Evolutionary conservation across 1,284 basidiomycete species (phyloP), one percentile per base, ranked within the genome.

Genomic region (Veloboletus limbatus): DNA sequence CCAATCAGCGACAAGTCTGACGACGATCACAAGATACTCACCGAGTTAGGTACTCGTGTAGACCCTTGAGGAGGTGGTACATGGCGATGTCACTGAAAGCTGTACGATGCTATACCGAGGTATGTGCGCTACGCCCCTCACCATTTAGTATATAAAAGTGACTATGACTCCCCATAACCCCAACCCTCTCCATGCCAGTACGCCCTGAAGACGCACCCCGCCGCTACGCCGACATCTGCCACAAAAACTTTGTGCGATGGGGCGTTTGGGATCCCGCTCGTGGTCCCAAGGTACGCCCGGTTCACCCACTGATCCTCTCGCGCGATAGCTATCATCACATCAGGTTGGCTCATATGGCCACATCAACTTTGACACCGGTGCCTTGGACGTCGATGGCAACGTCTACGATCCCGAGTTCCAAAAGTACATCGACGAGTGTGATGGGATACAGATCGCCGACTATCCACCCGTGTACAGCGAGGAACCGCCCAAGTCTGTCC

Each of bases 21-120:
- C 11, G 28, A 34, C n/a, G 17, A 6, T 3, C 17, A 25, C n/a
- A 43, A 66, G 65, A 60, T 33, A 74, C 75, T 57, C 72, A 93
- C 76, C 88, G 82, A 16, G 91, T 96, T 25, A 96, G 69, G 69
- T 94, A 85, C 63, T 90, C 84, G 68, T 95, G 87, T 11, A 96
- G 73, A 26, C 93, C 93, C 58, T 88, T 92, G 58, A 96, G 75
- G 34, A 96, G 79, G 69, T 95, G 91, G 69, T 94, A 96, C 92
- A 95, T 90, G n/a, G n/a, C n/a, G n/a, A n/a, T n/a, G n/a, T n/a
- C n/a, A n/a, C n/a, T n/a, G n/a, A n/a, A n/a, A n/a, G n/a, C n/a
- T n/a, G n/a, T n/a, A n/a, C n/a, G n/a, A n/a, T n/a, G n/a, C n/a
- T n/a, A n/a, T n/a, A n/a, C n/a, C n/a, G n/a, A n/a, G n/a, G n/a